Percentiles rank a stretch among this genome's conserved stretches.
Evolutionary conservation across 108 stramenopile genomes (phyloP).

Genomic region (Cyclotella baltica): DNA sequence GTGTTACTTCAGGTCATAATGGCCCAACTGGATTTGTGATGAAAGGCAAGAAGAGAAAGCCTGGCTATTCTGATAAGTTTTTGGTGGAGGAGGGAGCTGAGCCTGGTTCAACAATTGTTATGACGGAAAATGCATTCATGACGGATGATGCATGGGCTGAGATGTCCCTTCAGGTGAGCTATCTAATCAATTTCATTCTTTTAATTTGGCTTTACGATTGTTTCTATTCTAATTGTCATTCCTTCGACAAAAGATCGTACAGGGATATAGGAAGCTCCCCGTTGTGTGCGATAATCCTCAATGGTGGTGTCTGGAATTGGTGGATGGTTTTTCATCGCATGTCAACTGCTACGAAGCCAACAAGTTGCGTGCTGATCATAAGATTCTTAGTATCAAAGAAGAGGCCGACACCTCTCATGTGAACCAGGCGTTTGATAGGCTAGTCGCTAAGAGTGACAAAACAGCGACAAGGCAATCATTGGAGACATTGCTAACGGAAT

Average conservation of each 20-base stretch:
- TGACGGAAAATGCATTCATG: too few relatives aligned
- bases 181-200: not conserved
- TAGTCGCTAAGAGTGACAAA: constrained; percentile 24
- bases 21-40: constrained; percentile 25
- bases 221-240: too few relatives aligned
- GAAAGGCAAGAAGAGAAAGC: constrained; percentile 3
- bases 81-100: constrained; percentile 9
- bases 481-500: not conserved
- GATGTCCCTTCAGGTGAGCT: not conserved
- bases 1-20: constrained; percentile 6
- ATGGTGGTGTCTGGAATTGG: not conserved
- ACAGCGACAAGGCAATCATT: not conserved
- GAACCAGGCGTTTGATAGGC: constrained; percentile 17
- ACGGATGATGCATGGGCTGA: constrained; percentile 16
- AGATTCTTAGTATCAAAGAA: constrained; percentile 10
- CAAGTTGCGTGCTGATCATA: not conserved
- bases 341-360: not conserved
- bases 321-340: constrained; percentile 9
- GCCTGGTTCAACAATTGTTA: constrained; percentile 4
- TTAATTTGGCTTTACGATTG: not conserved
- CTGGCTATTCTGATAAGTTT: not conserved
- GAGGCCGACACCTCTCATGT: constrained; percentile 31
- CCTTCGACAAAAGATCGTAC: not conserved
- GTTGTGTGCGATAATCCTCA: constrained; percentile 29
- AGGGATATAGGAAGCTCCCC: constrained; percentile 6